A percentile compares a stretch with the other conserved stretches of the same genome.
Evolutionary conservation across 2,329 filamentous ascomycete genomes (phyloP).

Genomic region (Trichoderma pleuroti): DNA sequence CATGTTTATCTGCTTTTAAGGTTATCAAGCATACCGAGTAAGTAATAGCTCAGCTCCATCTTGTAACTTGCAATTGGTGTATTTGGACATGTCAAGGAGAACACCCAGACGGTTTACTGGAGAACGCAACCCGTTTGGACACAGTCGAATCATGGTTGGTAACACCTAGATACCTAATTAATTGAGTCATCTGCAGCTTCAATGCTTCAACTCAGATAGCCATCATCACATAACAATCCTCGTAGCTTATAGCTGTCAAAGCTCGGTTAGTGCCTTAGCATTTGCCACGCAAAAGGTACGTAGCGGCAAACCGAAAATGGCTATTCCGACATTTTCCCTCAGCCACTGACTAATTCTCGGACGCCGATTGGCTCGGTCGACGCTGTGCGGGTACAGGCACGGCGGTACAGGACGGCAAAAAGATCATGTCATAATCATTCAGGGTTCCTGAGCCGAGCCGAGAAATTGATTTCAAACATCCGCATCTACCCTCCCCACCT

Average conservation of each 20-base stretch:
- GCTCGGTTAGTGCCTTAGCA: not conserved
- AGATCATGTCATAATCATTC: conserved; percentile 20
- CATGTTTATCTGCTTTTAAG: not conserved
- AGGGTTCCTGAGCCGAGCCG: conserved; percentile 16
- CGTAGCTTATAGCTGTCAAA: not conserved
- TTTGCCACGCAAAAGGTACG: not conserved
- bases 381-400: conserved; percentile 14
- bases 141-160: not conserved
- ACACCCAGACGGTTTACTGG: not conserved
- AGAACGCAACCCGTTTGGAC: not conserved
- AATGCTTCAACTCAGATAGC: not conserved
- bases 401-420: not conserved
- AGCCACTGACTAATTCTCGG: conserved; percentile 19
- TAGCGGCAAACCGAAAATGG: not conserved
- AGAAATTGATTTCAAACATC: conserved; percentile 15
- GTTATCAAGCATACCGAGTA: not conserved
- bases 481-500: conserved; percentile 13
- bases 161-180: not conserved
- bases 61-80: not conserved
- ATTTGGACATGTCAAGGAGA: not conserved
- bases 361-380: conserved; percentile 25
- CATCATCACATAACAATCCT: not conserved
- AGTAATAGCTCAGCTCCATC: not conserved
- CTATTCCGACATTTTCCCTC: not conserved
- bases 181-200: not conserved